A percentile compares a stretch with the other conserved stretches of the same genome.
Evolutionary conservation across 1,139 yeast species (phyloP).

Genomic region (Kurtzmaniella quercitrusa): DNA sequence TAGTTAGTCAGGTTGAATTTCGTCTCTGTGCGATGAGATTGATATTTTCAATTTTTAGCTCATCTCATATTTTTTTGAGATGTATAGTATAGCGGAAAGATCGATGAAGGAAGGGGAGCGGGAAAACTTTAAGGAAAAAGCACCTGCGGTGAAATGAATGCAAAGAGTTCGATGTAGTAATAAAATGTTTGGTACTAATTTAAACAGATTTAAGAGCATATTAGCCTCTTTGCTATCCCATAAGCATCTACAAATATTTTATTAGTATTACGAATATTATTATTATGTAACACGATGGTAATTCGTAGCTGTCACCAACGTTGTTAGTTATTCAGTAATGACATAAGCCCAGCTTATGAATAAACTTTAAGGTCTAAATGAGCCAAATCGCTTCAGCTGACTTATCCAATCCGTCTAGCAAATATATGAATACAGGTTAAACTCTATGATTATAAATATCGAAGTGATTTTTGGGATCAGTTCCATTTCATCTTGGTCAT

Average conservation of each 20-base stretch:
- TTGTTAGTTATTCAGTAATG: neutral
- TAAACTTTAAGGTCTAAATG: neutral
- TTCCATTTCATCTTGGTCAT: neutral
- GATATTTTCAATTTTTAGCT: neutral
- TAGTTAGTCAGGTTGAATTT: no score
- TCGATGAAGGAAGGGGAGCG: no score
- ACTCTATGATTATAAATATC: slow-evolving; percentile 1
- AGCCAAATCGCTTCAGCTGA: neutral
- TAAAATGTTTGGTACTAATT: no score
- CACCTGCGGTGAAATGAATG: no score
- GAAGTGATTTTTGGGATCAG: neutral
- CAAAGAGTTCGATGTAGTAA: no score
- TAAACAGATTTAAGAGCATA: no score
- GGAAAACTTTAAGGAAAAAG: no score
- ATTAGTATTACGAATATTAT: neutral
- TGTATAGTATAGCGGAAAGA: no score
- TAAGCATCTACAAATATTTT: neutral
- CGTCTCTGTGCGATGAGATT: neutral
- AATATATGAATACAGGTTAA: neutral
- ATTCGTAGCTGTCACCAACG: neutral
- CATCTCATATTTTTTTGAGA: neutral
- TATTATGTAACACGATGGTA: neutral
- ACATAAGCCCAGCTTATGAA: slow-evolving; percentile 2
- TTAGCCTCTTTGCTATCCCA: no score
- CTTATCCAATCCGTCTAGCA: slow-evolving; percentile 1